Evolutionary conservation across 179 eudicot genomes (phyloP).

Genomic region (Gypsophila paniculata): DNA sequence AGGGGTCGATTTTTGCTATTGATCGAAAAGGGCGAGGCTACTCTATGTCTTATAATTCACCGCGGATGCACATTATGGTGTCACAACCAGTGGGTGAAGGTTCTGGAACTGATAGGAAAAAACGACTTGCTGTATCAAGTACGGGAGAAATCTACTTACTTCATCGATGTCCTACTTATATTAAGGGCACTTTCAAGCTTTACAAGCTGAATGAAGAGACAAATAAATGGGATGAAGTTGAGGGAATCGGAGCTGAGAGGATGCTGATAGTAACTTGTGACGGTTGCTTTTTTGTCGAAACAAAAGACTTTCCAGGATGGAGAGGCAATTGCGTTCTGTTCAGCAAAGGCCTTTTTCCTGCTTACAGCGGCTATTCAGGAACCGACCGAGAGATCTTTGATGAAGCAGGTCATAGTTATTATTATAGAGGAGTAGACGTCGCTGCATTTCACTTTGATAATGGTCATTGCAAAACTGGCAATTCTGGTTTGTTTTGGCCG

Average conservation of each 20-base stretch:
- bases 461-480: constrained; percentile 6
- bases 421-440: neutral
- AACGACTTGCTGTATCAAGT: constrained; percentile 19
- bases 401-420: neutral
- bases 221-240: constrained; percentile 20
- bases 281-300: constrained; percentile 17
- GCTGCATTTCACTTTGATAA: constrained; percentile 14
- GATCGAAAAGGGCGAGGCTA: constrained; percentile 26
- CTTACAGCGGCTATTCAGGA: neutral
- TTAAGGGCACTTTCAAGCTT: constrained; percentile 9
- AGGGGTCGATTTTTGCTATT: constrained; percentile 19
- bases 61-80: neutral
- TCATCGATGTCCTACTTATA: constrained; percentile 14
- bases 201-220: constrained; percentile 25
- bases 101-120: constrained; percentile 13
- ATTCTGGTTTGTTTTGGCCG: constrained; percentile 15
- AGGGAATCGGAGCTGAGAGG: constrained; percentile 18
- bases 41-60: neutral
- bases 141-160: constrained; percentile 26
- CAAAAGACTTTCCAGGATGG: constrained; percentile 21
- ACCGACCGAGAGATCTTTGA: constrained; percentile 16
- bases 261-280: constrained; percentile 19
- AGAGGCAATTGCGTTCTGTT: constrained; percentile 28
- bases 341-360: constrained; percentile 4
- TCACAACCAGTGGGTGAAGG: constrained; percentile 4